Base-by-base conservation (phyloP, 1,284 basidiomycete species). In the Stygiomarasmius scandens region DNA sequence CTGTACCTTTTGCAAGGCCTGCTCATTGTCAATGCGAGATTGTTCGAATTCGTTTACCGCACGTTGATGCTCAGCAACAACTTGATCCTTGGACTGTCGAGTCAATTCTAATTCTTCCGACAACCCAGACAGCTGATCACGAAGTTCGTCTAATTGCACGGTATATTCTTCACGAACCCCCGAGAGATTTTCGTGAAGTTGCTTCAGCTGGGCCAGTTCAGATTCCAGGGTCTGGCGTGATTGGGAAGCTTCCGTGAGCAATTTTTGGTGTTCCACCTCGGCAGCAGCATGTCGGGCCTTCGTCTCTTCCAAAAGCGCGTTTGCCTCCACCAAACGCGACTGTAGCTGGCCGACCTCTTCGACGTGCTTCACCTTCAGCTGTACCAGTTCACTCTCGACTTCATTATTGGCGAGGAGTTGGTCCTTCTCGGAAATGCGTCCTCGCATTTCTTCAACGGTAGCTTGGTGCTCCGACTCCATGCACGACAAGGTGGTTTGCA, bases 271-370 rank as follows among this genome's bases (percentile, higher is more conserved):
- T 19, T 54, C 53, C 12, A 61, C 57, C 50, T 71, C 64, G 10
- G 61, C 64, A 8, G 71, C 68, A 6, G 62, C 63, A 50, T 72
- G 70, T 5, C 66, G 65, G 25, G 68, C 63, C 49, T 67, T 66
- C 16, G 72, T 63, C 25, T 72, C 68, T 49, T 75, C 71, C 19
- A 81, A 67, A 25, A 75, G 66, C 12, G 63, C 69, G 12, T 65
- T 64, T 6, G 71, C 64, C 32, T 70, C 66, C 4, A 67, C 67
- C 19, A 83, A 67, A 38, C 67, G 74, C 19, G 63, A 62, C 51
- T 78, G 75, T 10, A 81, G 63, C 5, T 61, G 60, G 2, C 66
- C 68, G 41, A 80, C 60, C 51, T 80, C 77, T 43, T 74, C 70
- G 2, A 72, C 67, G 52, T 80, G 77, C 47, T 71, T 69, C 45